These are phyloP conservation scores for Macrophomina phaseolina DNA, from an alignment of 2,329 filamentous ascomycete genomes.

Conservation along the genomic window DNA sequence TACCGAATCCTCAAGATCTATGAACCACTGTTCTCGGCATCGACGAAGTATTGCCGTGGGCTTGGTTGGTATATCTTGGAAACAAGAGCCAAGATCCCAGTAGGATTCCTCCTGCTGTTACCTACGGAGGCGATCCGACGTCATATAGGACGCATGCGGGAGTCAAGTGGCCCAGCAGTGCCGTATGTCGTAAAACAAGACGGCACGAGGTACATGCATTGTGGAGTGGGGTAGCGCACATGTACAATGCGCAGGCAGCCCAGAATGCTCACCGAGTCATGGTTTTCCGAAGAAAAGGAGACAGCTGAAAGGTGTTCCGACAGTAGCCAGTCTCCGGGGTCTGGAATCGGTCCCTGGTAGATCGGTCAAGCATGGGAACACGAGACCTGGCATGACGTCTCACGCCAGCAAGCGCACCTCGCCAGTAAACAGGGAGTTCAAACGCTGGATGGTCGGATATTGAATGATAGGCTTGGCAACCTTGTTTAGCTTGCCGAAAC, in stretches of 20 bases:
- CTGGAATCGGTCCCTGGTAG: background rate
- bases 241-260: background rate
- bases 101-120: background rate
- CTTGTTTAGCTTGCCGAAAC: background rate
- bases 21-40: too few species aligned
- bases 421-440: background rate
- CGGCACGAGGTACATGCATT: constrained; percentile 6
- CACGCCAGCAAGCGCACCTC: background rate
- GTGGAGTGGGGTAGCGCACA: background rate
- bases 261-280: constrained; percentile 6
- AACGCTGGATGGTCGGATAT: background rate
- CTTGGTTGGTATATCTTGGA: background rate
- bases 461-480: background rate
- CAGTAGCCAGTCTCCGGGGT: too few species aligned
- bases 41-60: background rate
- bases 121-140: background rate
- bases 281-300: constrained; percentile 16
- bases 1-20: too few species aligned
- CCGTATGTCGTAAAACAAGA: background rate
- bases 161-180: background rate
- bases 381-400: background rate
- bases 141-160: background rate
- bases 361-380: background rate
- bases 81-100: background rate
- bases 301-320: background rate